phyloP scores from a whole-genome alignment of 768 basidiomycete species.

The Lactarius trivialis region DNA sequence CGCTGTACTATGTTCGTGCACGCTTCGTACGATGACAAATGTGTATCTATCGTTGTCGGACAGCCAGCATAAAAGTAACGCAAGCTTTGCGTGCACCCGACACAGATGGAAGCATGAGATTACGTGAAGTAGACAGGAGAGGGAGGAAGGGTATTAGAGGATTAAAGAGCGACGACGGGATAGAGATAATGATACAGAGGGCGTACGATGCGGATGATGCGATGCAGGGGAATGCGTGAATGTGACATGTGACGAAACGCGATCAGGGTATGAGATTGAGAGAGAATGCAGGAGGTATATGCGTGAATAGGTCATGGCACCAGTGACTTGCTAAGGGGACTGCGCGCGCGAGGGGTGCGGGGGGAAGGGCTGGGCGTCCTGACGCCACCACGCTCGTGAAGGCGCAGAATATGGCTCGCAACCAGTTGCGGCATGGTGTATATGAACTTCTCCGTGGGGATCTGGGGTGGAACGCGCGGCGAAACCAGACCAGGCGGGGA shows the following conservation, averaged over 20 bases:
- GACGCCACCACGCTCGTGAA: constrained; percentile 16
- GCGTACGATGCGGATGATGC: constrained; percentile 6
- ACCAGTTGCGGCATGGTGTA: constrained; percentile 24
- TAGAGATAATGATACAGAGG: constrained; percentile 19
- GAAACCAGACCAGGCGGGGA: constrained; percentile 15
- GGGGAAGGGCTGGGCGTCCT: constrained; percentile 9
- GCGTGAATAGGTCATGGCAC: background rate
- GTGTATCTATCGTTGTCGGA: constrained; percentile 1
- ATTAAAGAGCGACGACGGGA: constrained; percentile 9
- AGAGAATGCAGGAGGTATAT: background rate
- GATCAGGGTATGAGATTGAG: constrained; percentile 4
- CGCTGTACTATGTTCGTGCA: constrained; percentile 6
- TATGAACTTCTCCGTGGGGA: constrained; percentile 10
- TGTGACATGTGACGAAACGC: constrained; percentile 6
- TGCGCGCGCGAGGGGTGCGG: constrained; percentile 2
- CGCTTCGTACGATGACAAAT: constrained; percentile 2
- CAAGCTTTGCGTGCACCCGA: constrained; percentile 1
- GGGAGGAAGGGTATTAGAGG: background rate
- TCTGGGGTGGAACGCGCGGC: constrained; percentile 5
- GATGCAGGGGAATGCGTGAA: constrained; percentile 1
- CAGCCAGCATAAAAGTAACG: background rate
- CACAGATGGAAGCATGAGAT: constrained; percentile 9
- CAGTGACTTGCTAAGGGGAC: constrained; percentile 10
- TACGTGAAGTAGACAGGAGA: background rate
- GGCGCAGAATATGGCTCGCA: constrained; percentile 21